Evolutionary conservation across 2,329 filamentous ascomycete genomes (phyloP), one percentile per base, ranked within the genome.

Genomic region (Cladosporium velox): DNA sequence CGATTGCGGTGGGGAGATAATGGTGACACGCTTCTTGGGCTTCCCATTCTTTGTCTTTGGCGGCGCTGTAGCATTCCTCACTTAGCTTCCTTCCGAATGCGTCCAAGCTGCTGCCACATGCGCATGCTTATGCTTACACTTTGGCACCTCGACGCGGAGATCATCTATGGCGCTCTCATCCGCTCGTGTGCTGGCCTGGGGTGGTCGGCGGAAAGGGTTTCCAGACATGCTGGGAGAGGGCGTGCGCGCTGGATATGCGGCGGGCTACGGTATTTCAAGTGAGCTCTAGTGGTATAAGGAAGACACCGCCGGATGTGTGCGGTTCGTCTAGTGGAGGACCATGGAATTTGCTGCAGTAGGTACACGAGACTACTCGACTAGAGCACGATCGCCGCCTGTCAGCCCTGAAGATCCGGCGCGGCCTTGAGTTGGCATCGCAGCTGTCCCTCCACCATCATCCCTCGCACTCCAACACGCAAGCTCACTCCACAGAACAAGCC

Each of bases 141-240:
- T 67, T 59, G 62, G 65, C 62, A 67, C 65, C 41, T 66, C 67
- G 57, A 65, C 62, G 26, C 64, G 54, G 59, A 64, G 34, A 65
- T 70, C 64, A 41, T 67, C 32, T 38, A 61, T 34, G 32, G 68
- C 54, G 52, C 64, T 59, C 63, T 69, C 67, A 61, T 71, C 68
- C n/a, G 71, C 67, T 38, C 67, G 68, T 57, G 66, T 67, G 59
- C 69, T 64, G 10, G 61, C 35, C 30, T 70, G 68, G 65, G 68
- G 14, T 47, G 41, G 41, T 24, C 68, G 71, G 35, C 74, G 71
- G 70, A 76, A 76, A 18, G 74, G 73, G 60, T 76, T 76, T 65
- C 73, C 71, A 14, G 73, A 73, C 74, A 76, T 75, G 49, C 26
- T 69, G 15, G 47, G 14, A 38, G 35, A 44, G 15, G 54, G 49